These are phyloP conservation scores for Candida sanyaensis DNA, from an alignment of 1,139 yeast species.

Conservation along the genomic window DNA sequence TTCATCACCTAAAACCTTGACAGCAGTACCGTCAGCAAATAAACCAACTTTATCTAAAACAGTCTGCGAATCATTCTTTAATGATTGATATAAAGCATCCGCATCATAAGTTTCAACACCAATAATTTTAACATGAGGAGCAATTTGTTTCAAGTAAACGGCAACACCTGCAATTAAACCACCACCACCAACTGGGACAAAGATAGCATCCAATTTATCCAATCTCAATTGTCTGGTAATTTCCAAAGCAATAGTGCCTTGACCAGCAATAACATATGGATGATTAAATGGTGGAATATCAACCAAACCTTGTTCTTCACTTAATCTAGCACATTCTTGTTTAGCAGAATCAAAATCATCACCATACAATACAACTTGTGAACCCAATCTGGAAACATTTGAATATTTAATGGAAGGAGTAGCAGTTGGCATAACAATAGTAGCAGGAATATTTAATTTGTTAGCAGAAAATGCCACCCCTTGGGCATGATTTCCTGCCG, in stretches of 20 bases:
- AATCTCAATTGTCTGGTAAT: constrained; percentile 81
- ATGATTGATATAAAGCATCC: constrained; percentile 81
- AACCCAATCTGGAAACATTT: constrained; percentile 89
- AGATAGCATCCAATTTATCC: constrained; percentile 80
- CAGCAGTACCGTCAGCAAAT: constrained; percentile 99
- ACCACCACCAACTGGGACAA: constrained; percentile 96
- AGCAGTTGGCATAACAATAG: constrained; percentile 97
- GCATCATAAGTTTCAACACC: constrained; percentile 98
- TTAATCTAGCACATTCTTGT: constrained; percentile 76
- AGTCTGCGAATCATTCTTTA: constrained; percentile 55
- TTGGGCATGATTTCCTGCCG: constrained; percentile 99
- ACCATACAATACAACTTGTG: constrained; percentile 90
- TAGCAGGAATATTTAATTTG: constrained; percentile 83
- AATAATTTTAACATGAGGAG: constrained; percentile 95
- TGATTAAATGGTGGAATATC: constrained; percentile 97
- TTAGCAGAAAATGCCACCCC: constrained; percentile 95
- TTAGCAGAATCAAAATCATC: constrained; percentile 95
- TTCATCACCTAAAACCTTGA: constrained; percentile 84
- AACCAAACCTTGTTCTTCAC: constrained; percentile 69
- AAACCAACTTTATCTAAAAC: constrained; percentile 76
- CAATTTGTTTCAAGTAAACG: constrained; percentile 85
- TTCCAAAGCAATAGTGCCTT: constrained; percentile 96
- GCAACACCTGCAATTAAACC: constrained; percentile 93
- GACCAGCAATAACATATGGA: constrained; percentile 99
- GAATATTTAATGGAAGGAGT: constrained; percentile 94